Percentiles rank a stretch among this genome's conserved stretches.
These are phyloP conservation scores for Phialemoniopsis sp. DNA, from an alignment of 2,329 filamentous ascomycete species.

Conservation along the genomic window DNA sequence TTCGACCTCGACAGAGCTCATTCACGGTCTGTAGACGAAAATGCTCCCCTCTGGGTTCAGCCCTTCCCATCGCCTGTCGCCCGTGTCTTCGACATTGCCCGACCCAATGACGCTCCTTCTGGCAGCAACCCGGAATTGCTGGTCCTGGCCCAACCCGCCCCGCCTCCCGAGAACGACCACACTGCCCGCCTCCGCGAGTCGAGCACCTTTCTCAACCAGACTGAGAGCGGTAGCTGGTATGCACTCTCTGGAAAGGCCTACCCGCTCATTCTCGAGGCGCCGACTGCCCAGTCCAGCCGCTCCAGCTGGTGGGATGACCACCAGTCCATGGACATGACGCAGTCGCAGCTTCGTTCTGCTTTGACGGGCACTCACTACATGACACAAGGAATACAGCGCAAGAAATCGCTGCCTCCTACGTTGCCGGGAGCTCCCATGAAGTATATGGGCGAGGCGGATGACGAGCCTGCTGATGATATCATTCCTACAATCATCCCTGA, in stretches of 20 bases:
- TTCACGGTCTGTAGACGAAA: conserved; percentile 45
- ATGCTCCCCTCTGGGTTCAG: no score
- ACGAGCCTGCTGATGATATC: no score
- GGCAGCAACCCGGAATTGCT: conserved; percentile 73
- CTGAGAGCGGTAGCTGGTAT: conserved; percentile 85
- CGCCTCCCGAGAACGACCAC: conserved; percentile 50
- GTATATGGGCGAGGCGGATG: no score
- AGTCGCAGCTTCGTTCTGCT: conserved; percentile 50
- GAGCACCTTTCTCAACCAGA: conserved; percentile 82
- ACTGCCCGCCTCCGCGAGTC: conserved; percentile 50
- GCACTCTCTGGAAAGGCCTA: conserved; percentile 85
- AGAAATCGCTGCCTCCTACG: conserved; percentile 27
- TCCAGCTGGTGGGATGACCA: conserved; percentile 14
- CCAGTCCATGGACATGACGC: conserved; percentile 9
- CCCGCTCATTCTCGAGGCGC: conserved; percentile 62
- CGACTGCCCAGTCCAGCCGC: conserved; percentile 10
- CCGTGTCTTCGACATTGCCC: conserved; percentile 83
- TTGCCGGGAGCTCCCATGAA: conserved; percentile 22
- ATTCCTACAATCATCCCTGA: conserved; percentile 13
- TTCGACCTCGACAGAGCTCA: conserved; percentile 65
- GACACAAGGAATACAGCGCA: conserved; percentile 27
- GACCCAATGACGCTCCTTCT: conserved; percentile 58
- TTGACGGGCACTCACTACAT: conserved; percentile 71
- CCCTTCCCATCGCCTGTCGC: conserved; percentile 62
- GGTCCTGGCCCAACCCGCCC: conserved; percentile 78